Base-by-base conservation (phyloP, 1,284 basidiomycete species). In the Singerocomus rubriflavus region DNA sequence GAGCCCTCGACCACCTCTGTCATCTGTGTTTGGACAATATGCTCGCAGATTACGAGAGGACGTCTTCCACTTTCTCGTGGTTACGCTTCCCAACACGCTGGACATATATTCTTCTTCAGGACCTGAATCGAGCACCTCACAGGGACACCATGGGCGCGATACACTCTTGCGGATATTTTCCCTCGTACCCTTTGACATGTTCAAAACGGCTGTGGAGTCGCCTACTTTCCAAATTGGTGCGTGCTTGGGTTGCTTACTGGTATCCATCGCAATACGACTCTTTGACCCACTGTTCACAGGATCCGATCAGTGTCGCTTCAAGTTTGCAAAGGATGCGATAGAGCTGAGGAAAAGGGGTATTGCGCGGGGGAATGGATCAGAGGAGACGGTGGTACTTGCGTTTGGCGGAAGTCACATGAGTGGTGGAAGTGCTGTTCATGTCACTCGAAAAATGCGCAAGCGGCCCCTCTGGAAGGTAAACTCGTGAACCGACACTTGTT, bases 301-400 rank as follows among this genome's bases (percentile, higher is more conserved):
- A 38, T 81, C 87, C 53, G 88, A 89, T 70, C 91, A 93, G 65
- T 80, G 83, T 53, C 84, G 91, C 44, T 94, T 93, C 73, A 87
- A 85, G 62, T 94, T 93, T 69, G 89, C 91, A 11, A 93, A 93
- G 70, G 88, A 91, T 56, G 88, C 84, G 10, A 88, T 93, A 63
- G 87, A 91, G 58, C 63, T 85, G 61, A 79, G 91, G 57, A 93
- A 91, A 69, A 77, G 75, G 55, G 81, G 79, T 9, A 76, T 81
- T 58, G 76, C 82, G 47, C 79, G 80, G 51, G 82, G 80, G 39
- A 69, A 74, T 51, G 81, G 82, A 53, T 79, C 79, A 51, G 85
- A 86, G 68, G 91, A 93, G 72, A 88, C 86, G 17, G 91, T 93
- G 34, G 91, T 94, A 43, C 76, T 93, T 54, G 89, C 89, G 32